Evolutionary conservation across 2,329 filamentous ascomycete species (phyloP).

Genomic region (Pseudogymnoascus sp.): DNA sequence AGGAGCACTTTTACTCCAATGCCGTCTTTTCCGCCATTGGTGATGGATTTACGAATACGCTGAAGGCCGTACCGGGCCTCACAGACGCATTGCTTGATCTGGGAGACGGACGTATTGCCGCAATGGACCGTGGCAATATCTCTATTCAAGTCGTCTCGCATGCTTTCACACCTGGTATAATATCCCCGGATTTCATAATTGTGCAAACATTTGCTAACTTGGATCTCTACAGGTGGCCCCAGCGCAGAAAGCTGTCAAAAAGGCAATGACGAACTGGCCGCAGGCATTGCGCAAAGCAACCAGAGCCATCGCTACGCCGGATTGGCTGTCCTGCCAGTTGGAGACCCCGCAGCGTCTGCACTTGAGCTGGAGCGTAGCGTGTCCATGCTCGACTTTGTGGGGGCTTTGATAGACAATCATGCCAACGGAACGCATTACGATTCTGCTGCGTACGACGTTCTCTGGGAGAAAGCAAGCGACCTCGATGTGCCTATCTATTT

Average conservation of each 20-base stretch:
- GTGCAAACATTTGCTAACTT: background rate
- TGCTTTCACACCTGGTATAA: conserved; percentile 15
- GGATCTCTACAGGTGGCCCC: background rate
- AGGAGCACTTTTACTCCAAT: conserved; percentile 29
- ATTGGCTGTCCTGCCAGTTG: conserved; percentile 36
- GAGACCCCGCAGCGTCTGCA: conserved; percentile 30
- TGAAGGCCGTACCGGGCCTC: conserved; percentile 8
- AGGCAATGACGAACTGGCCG: conserved; percentile 27
- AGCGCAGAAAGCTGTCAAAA: conserved; percentile 3
- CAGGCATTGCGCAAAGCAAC: conserved; percentile 23
- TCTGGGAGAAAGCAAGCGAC: conserved; percentile 28
- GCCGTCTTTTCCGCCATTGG: conserved; percentile 13
- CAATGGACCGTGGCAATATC: conserved; percentile 21
- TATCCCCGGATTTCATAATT: background rate
- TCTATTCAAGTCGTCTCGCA: conserved; percentile 26
- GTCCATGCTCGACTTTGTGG: conserved; percentile 37
- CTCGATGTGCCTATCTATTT: conserved; percentile 36
- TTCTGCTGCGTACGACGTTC: conserved; percentile 38
- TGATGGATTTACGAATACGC: conserved; percentile 22
- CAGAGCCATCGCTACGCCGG: conserved; percentile 31
- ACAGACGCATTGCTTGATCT: conserved; percentile 13
- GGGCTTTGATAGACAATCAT: conserved; percentile 39
- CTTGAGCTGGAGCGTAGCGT: conserved; percentile 33
- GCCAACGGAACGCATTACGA: conserved; percentile 19
- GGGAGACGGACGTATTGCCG: conserved; percentile 16